Percentiles rank a stretch among this genome's conserved stretches.
Conservation (phyloP, 2,329 filamentous ascomycete genomes). For the Hymenoscyphus occultus region DNA sequence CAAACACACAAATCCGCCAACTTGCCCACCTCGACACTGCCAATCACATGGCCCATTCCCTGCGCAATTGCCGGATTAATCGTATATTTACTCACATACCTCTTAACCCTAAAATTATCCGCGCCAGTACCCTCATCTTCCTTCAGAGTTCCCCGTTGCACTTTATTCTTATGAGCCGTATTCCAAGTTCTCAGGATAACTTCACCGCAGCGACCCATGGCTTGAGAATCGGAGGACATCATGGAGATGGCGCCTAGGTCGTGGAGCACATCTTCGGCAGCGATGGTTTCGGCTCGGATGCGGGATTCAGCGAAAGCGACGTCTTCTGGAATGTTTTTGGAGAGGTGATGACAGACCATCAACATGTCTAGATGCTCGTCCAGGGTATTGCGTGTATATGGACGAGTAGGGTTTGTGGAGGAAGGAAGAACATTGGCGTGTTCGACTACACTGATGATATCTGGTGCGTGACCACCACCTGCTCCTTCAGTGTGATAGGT, state of each 20-base stretch:
- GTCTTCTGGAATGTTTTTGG: constrained; percentile 90
- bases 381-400: constrained; percentile 86
- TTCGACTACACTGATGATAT: constrained; percentile 93
- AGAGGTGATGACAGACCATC: constrained; percentile 96
- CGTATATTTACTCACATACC: constrained; percentile 94
- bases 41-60: constrained; percentile 83
- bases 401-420: constrained; percentile 88
- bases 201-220: constrained; percentile 95
- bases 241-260: constrained; percentile 94
- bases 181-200: constrained; percentile 94
- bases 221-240: constrained; percentile 95
- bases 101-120: constrained; percentile 89
- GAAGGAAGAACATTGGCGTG: constrained; percentile 84
- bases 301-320: constrained; percentile 92
- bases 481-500: constrained; percentile 97
- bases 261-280: constrained; percentile 92
- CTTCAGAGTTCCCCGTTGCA: constrained; percentile 70
- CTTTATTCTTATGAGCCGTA: constrained; percentile 95
- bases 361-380: constrained; percentile 98
- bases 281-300: constrained; percentile 94
- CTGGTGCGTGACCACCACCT: constrained; percentile 89
- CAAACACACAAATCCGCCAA: constrained; percentile 85
- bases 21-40: constrained; percentile 85
- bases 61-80: constrained; percentile 91
- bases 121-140: constrained; percentile 77